Evolutionary conservation across 441 rosid species (phyloP).

Genomic region (Gossypium davidsonii): DNA sequence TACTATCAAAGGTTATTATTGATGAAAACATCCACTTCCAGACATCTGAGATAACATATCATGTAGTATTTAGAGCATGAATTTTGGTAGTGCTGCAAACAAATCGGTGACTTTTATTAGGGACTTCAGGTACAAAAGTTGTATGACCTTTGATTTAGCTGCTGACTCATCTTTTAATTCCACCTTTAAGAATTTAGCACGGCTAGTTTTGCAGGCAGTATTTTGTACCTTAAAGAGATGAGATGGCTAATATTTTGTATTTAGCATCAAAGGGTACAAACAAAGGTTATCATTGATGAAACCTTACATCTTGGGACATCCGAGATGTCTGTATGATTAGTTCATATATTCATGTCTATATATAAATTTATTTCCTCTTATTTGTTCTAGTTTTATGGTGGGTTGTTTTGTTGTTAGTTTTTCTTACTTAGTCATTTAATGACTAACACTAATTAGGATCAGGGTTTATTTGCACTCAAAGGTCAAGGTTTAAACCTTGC

Average conservation of each 20-base stretch:
- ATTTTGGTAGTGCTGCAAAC: not conserved
- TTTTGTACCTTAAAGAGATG: not conserved
- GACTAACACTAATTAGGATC: not conserved
- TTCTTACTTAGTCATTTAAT: not conserved
- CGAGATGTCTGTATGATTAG: not conserved
- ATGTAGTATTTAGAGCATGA: not conserved
- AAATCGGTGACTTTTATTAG: not conserved
- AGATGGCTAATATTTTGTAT: not conserved
- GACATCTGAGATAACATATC: not conserved
- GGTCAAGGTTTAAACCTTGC: not conserved
- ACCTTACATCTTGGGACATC: not conserved
- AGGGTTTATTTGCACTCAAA: not conserved
- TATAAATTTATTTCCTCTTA: not conserved
- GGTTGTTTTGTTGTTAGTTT: not conserved
- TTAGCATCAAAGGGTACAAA: not conserved
- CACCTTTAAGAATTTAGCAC: not conserved
- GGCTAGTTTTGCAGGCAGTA: not conserved
- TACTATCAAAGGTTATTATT: not conserved
- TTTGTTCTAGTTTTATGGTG: not conserved
- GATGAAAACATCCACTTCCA: not conserved
- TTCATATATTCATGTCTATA: not conserved
- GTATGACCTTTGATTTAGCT: not conserved
- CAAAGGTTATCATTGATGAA: not conserved
- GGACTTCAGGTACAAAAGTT: not conserved
- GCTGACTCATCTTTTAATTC: not conserved